These are phyloP conservation scores for Cicer chorassanicum DNA, from an alignment of 306 rosid genomes.

Conservation along the genomic window DNA sequence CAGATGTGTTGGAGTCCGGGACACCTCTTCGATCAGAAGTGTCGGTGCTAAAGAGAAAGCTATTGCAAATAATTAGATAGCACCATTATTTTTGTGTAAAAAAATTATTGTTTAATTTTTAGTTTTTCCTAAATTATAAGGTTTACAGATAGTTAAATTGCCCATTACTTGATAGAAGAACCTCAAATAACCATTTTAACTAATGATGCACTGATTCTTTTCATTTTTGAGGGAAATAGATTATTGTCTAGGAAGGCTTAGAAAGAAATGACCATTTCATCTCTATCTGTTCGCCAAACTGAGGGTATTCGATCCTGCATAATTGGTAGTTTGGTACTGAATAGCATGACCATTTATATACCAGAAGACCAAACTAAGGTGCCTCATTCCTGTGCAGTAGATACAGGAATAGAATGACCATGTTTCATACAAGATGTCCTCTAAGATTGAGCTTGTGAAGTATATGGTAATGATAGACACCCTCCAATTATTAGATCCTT, in stretches of 20 bases:
- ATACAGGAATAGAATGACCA: background rate
- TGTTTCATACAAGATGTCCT: slow-evolving; percentile 2
- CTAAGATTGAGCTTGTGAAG: slow-evolving; percentile 20
- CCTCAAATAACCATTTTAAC: background rate
- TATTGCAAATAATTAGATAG: background rate
- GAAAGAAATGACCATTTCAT: slow-evolving; percentile 17
- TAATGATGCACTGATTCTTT: slow-evolving; percentile 1
- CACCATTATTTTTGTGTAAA: background rate
- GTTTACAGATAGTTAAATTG: background rate
- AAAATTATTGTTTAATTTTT: background rate
- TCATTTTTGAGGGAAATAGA: background rate
- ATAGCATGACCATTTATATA: slow-evolving; percentile 10
- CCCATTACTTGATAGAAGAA: slow-evolving; percentile 2
- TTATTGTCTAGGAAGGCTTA: background rate
- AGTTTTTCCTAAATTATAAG: background rate
- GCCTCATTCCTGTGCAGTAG: background rate
- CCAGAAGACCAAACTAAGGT: slow-evolving; percentile 17
- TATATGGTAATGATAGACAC: slow-evolving; percentile 6
- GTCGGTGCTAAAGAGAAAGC: no score
- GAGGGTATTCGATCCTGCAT: background rate
- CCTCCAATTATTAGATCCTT: background rate
- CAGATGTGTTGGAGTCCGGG: no score
- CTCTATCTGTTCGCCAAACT: background rate
- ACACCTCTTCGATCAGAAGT: no score
- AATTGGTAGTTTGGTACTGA: background rate